Conservation (phyloP, 2,329 filamentous ascomycete species). For the Rhinocladiella mackenziei region DNA sequence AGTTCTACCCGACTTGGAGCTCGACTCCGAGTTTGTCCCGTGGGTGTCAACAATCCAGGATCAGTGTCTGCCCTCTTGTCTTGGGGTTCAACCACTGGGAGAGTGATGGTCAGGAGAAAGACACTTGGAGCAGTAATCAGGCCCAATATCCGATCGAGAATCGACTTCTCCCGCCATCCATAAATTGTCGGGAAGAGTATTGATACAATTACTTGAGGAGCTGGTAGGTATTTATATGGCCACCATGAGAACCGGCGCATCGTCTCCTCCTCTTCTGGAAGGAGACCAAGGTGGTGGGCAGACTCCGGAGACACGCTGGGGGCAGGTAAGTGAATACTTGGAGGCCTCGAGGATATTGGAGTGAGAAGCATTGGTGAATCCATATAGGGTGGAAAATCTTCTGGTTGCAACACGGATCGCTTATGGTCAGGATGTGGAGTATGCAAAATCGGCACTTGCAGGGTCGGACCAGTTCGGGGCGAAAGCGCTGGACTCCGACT, state of each 20-base stretch:
- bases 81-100: constrained; percentile 79
- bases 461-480: constrained; percentile 9
- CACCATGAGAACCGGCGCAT: constrained; percentile 63
- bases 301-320: constrained; percentile 49
- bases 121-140: constrained; percentile 84
- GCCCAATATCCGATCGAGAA: constrained; percentile 80
- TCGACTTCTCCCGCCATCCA: constrained; percentile 73
- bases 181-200: constrained; percentile 85
- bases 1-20: constrained; percentile 33
- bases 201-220: constrained; percentile 65
- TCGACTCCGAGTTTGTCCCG: constrained; percentile 14
- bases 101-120: constrained; percentile 79
- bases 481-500: constrained; percentile 16
- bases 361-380: constrained; percentile 53
- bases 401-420: constrained; percentile 43
- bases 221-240: constrained; percentile 70
- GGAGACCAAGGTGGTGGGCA: constrained; percentile 29
- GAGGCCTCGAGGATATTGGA: constrained; percentile 45
- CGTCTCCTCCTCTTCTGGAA: constrained; percentile 41
- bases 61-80: constrained; percentile 48
- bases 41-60: constrained; percentile 25
- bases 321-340: constrained; percentile 56
- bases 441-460: constrained; percentile 23
- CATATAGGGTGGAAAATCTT: constrained; percentile 64
- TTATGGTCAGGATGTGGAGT: constrained; percentile 23